Evolutionary conservation across 371 early-diverging fungal species (phyloP).

Genomic region (Apophysomyces sp.): DNA sequence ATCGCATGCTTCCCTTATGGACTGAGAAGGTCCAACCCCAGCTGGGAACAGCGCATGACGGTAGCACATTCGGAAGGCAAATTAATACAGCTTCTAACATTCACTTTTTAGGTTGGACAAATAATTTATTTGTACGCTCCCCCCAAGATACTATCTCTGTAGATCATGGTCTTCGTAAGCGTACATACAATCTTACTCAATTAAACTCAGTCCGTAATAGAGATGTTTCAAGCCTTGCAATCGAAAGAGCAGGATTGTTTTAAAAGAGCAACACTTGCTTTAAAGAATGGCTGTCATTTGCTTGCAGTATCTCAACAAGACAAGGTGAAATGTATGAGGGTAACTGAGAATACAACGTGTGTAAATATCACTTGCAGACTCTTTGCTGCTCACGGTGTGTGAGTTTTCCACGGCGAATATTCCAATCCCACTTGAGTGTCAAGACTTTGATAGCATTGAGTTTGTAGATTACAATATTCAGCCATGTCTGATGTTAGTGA

Average conservation of each 20-base stretch:
- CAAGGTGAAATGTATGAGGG: constrained; percentile 6
- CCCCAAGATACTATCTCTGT: background rate
- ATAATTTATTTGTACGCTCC: background rate
- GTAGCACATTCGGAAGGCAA: background rate
- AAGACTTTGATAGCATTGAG: background rate
- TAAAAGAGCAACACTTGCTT: constrained; percentile 2
- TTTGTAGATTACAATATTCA: background rate
- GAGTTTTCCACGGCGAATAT: constrained; percentile 8
- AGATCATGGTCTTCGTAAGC: background rate
- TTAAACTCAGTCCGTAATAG: background rate
- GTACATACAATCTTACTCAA: background rate
- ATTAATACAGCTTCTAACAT: background rate
- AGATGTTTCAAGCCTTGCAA: constrained; percentile 4
- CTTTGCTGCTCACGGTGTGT: constrained; percentile 7
- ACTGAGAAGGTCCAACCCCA: background rate
- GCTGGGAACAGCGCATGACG: background rate
- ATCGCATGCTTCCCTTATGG: background rate
- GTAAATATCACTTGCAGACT: constrained; percentile 4
- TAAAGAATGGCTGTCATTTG: constrained; percentile 9
- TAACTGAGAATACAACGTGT: too few relatives aligned
- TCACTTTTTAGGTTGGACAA: background rate
- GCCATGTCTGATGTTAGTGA: background rate
- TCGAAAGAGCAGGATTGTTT: constrained; percentile 11
- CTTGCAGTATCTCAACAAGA: constrained; percentile 8
- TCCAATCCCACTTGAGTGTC: constrained; percentile 6